phyloP scores from a whole-genome alignment of 2,329 filamentous ascomycete genomes.

The Nothopassalora personata region DNA sequence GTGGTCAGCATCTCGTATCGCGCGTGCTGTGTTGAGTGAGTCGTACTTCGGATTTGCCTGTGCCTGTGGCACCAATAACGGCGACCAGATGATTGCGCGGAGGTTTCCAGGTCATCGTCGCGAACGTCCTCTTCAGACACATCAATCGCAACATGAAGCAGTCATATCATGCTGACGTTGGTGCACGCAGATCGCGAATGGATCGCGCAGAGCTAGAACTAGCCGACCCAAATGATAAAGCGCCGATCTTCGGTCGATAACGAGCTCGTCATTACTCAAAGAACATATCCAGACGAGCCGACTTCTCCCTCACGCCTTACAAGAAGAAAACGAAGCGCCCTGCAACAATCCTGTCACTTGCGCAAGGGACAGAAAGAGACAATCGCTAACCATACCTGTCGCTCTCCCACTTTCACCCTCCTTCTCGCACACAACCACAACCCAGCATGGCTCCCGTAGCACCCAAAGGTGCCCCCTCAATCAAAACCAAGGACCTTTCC shows the following conservation, averaged over 20 bases:
- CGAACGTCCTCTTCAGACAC: slow-evolving; percentile 4
- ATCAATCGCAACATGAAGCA: slow-evolving; percentile 5
- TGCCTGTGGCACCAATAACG: slow-evolving; percentile 84
- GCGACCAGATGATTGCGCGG: slow-evolving; percentile 61
- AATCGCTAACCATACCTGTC: background rate
- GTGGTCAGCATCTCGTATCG: slow-evolving; percentile 33
- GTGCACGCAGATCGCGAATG: background rate
- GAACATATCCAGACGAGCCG: background rate
- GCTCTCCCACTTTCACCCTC: too few relatives aligned
- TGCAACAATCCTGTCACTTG: background rate
- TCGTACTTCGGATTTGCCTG: slow-evolving; percentile 80
- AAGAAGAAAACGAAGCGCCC: background rate
- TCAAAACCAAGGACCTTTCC: slow-evolving; percentile 69
- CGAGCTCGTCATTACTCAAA: slow-evolving; percentile 1
- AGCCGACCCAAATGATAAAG: background rate
- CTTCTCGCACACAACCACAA: background rate
- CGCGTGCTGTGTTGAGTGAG: background rate
- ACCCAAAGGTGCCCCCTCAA: slow-evolving; percentile 48
- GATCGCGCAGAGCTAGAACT: background rate
- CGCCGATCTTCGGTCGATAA: slow-evolving; percentile 5
- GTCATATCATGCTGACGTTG: background rate
- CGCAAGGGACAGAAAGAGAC: background rate
- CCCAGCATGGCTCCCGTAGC: background rate
- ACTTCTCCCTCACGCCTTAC: slow-evolving; percentile 1
- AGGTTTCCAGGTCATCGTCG: slow-evolving; percentile 21